A percentile compares a stretch with the other conserved stretches of the same genome.
These are phyloP conservation scores for Xylaria palmicola DNA, from an alignment of 495 filamentous ascomycete species.

Conservation along the genomic window DNA sequence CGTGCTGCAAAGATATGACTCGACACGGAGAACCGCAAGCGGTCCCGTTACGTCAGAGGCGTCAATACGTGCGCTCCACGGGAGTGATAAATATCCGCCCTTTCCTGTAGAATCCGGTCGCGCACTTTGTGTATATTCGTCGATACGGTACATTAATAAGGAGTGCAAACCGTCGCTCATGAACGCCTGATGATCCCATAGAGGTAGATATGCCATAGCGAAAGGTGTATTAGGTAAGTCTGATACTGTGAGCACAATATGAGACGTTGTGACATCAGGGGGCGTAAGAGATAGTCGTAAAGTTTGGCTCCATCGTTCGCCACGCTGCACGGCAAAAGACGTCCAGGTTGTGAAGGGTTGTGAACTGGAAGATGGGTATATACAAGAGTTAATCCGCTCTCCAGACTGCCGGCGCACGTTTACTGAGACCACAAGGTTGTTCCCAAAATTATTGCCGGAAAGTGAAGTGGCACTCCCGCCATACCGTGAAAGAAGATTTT, in stretches of 20 bases:
- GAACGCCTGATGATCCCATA: constrained; percentile 93
- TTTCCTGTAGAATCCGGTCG: constrained; percentile 55
- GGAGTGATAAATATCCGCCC: constrained; percentile 81
- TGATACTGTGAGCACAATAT: constrained; percentile 85
- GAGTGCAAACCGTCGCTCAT: constrained; percentile 81
- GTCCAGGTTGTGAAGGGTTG: constrained; percentile 78
- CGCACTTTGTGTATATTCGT: constrained; percentile 69
- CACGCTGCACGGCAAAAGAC: constrained; percentile 74
- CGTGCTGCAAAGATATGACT: constrained; percentile 94
- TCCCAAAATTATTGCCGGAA: constrained; percentile 57
- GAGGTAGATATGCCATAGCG: constrained; percentile 85
- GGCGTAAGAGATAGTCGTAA: constrained; percentile 78
- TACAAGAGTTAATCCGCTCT: constrained; percentile 79
- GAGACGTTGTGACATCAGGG: constrained; percentile 76
- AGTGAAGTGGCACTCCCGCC: constrained; percentile 72
- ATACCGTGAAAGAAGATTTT: constrained; percentile 77
- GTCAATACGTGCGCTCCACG: constrained; percentile 68
- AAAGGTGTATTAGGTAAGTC: constrained; percentile 84
- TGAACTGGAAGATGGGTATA: constrained; percentile 80
- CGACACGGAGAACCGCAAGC: constrained; percentile 68
- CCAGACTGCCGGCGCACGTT: constrained; percentile 79
- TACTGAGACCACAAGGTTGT: constrained; percentile 82
- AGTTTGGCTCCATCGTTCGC: constrained; percentile 81
- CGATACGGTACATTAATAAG: constrained; percentile 81
- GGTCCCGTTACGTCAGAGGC: constrained; percentile 75